phyloP scores from a whole-genome alignment of 768 basidiomycete species.

The Tubosaeta brunneosetosa region DNA sequence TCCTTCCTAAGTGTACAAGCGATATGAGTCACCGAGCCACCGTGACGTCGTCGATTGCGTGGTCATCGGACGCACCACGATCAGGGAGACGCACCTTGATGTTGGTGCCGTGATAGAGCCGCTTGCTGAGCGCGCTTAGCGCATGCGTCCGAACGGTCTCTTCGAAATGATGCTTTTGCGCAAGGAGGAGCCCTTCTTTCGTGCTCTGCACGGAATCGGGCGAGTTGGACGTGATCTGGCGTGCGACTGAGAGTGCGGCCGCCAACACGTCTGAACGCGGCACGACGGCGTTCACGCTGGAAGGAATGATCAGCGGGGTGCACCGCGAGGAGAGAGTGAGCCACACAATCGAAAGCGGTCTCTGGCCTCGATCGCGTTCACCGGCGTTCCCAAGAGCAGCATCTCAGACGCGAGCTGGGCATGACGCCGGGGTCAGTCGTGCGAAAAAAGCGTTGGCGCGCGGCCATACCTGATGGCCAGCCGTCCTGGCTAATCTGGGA shows the following conservation, averaged over 20 bases:
- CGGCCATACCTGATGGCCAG: constrained; percentile 68
- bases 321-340: background rate
- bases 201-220: constrained; percentile 78
- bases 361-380: constrained; percentile 64
- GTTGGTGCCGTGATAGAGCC: constrained; percentile 58
- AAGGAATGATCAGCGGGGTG: constrained; percentile 1
- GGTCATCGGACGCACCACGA: background rate
- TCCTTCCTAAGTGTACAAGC: constrained; percentile 50
- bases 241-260: constrained; percentile 59
- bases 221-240: constrained; percentile 56
- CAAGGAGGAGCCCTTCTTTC: constrained; percentile 61
- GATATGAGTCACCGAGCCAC: constrained; percentile 13
- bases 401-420: constrained; percentile 69
- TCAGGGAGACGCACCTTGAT: constrained; percentile 49
- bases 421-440: constrained; percentile 10
- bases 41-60: background rate
- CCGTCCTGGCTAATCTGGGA: constrained; percentile 57
- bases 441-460: constrained; percentile 2
- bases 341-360: constrained; percentile 71
- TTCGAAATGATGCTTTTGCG: constrained; percentile 49
- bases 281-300: constrained; percentile 70
- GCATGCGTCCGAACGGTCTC: constrained; percentile 46
- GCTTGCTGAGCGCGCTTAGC: constrained; percentile 44
- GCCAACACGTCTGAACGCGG: constrained; percentile 47
- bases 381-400: constrained; percentile 65